Percentiles rank a stretch among this genome's conserved stretches.
Conservation (phyloP, 805 yeast genomes). For the Saccharomycopsis fibuligera region DNA sequence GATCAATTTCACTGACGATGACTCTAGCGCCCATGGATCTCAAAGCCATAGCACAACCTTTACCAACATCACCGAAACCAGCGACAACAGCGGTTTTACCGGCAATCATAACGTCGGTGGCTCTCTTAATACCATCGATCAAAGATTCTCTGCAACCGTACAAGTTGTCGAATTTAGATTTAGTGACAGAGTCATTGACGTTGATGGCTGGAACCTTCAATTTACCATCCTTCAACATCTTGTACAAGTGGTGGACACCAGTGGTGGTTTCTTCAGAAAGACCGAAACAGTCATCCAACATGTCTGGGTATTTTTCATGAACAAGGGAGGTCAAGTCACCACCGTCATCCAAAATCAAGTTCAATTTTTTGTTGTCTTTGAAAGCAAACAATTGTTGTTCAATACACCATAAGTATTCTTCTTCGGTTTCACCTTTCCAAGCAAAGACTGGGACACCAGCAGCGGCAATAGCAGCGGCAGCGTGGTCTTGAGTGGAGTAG, state of each 20-base stretch:
- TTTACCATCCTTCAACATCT: constrained; percentile 79
- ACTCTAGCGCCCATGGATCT: constrained; percentile 99
- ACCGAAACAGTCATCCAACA: constrained; percentile 92
- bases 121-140: constrained; percentile 98
- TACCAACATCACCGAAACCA: constrained; percentile 99
- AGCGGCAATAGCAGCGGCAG: constrained; percentile 99
- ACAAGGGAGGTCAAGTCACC: constrained; percentile 97
- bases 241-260: constrained; percentile 99
- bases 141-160: constrained; percentile 99
- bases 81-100: constrained; percentile 99
- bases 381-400: constrained; percentile 98
- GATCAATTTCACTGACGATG: constrained; percentile 94
- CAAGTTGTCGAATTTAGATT: constrained; percentile 98
- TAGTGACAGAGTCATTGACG: constrained; percentile 98
- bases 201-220: constrained; percentile 99
- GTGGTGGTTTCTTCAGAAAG: constrained; percentile 98
- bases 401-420: constrained; percentile 98
- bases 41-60: constrained; percentile 99
- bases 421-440: constrained; percentile 99
- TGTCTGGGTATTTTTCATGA: constrained; percentile 97
- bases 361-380: constrained; percentile 92
- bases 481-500: constrained; percentile 99
- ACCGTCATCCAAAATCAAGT: constrained; percentile 98
- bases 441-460: constrained; percentile 99
- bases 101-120: constrained; percentile 99